Evolutionary conservation across 1,284 basidiomycete genomes (phyloP).

Genomic region (Puccinia polysora): DNA sequence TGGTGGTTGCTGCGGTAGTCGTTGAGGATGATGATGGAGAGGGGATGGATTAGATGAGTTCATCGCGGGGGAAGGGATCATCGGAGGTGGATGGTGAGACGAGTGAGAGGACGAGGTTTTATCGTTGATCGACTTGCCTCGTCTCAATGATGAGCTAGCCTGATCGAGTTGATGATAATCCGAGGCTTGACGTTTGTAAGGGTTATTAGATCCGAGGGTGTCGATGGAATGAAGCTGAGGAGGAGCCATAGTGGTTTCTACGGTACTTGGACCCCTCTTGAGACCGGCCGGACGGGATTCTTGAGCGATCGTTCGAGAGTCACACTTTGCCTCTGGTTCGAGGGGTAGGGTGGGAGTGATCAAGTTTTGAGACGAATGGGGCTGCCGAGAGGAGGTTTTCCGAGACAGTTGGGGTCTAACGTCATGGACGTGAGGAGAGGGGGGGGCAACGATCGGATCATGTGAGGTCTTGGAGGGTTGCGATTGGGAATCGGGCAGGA

Average conservation of each 20-base stretch:
- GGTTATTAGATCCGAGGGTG: not conserved
- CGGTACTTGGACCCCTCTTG: too few species aligned
- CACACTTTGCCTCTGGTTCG: too few species aligned
- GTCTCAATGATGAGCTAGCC: not conserved
- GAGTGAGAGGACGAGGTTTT: too few species aligned
- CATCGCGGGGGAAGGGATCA: not conserved
- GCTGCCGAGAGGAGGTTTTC: too few species aligned
- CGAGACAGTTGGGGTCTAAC: too few species aligned
- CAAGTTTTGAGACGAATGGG: too few species aligned
- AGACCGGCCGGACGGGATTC: too few species aligned
- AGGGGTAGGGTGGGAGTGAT: too few species aligned
- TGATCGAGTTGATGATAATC: not conserved
- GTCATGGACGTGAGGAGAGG: too few species aligned
- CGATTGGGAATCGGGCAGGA: not conserved
- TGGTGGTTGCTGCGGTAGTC: not conserved
- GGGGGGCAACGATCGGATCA: too few species aligned
- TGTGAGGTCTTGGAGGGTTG: too few species aligned
- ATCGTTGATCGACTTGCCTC: not conserved
- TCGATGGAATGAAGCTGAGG: not conserved
- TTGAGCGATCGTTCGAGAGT: too few species aligned
- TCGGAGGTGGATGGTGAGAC: not conserved
- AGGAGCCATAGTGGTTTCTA: not conserved
- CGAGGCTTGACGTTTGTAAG: not conserved
- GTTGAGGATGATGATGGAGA: not conserved
- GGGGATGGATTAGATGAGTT: not conserved